Percentiles rank a stretch among this genome's conserved stretches.
phyloP scores from a whole-genome alignment of 2,329 filamentous ascomycete species.

The Chrysoporthe cubensis region DNA sequence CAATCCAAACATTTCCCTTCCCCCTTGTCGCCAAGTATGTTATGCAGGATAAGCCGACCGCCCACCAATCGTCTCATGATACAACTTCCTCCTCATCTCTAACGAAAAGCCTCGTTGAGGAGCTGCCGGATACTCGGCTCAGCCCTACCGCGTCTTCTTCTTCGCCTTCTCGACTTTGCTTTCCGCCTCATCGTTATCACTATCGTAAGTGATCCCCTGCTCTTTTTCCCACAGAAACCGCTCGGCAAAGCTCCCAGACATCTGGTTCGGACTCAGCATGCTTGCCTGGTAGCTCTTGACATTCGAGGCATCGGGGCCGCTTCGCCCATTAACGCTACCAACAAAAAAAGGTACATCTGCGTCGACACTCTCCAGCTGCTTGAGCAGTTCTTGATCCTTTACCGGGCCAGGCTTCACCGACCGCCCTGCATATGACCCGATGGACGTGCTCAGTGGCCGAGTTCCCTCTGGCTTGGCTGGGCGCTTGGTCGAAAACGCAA shows the following conservation, averaged over 20 bases:
- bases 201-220: slow-evolving; percentile 21
- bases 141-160: slow-evolving; percentile 4
- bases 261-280: slow-evolving; percentile 28
- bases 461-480: slow-evolving; percentile 22
- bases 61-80: not conserved
- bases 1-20: not conserved
- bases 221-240: slow-evolving; percentile 26
- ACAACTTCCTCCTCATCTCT: too few species aligned
- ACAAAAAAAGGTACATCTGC: slow-evolving; percentile 43
- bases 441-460: slow-evolving; percentile 32
- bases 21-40: not conserved
- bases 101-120: not conserved
- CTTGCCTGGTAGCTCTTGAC: slow-evolving; percentile 37
- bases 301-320: slow-evolving; percentile 35
- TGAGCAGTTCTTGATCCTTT: slow-evolving; percentile 24
- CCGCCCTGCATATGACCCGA: slow-evolving; percentile 46
- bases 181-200: slow-evolving; percentile 21
- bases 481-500: slow-evolving; percentile 18
- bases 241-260: slow-evolving; percentile 39
- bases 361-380: slow-evolving; percentile 44
- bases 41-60: not conserved
- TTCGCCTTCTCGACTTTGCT: not conserved
- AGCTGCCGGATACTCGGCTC: not conserved
- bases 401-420: slow-evolving; percentile 36
- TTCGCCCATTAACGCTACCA: slow-evolving; percentile 44